Base-by-base conservation (phyloP, 306 rosid species). In the Corylus heterophylla region DNA sequence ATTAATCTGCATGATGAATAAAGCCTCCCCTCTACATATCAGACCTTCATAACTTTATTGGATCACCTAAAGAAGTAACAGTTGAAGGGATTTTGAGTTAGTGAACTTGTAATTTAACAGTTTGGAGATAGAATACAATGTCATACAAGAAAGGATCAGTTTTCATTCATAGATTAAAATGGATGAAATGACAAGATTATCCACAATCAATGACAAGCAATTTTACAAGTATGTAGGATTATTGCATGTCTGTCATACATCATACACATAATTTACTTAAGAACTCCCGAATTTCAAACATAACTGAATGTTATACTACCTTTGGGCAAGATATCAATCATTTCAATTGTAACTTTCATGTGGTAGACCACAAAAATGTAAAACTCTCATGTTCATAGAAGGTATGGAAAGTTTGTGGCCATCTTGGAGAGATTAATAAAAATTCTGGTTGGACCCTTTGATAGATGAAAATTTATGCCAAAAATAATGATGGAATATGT, bases 181-280 rank as follows among this genome's bases (percentile, higher is more conserved):
- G 45, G 45, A 13, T 59, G 52, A 50, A n/a, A 54, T 45, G 73
- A 42, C 18, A 67, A 78, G 73, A 76, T 54, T 20, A 63, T 70
- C 42, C 48, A 11, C 80, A n/a, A 70, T 70, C 48, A 6, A 10
- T 4, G 39, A 29, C 9, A 29, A 4, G 42, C 44, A 12, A 62
- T 27, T 62, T 59, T 20, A 25, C 12, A 10, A 8, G 66, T 59
- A 25, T 59, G 35, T 59, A 42, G 45, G 45, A 42, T 42, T 42
- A 42, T 7, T 9, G 67, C n/a, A 29, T 55, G 27, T 12, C 67
- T 39, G 51, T 48, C 51, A 48, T 48, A 48, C 51, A 9, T 48
- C 12, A 48, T 48, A 48, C 51, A 5, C 22, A 9, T 67, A 22
- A 17, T 67, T 59, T 42, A 50, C 44, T 17, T 55, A 11, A 47